phyloP scores from a whole-genome alignment of 176 grass and related monocot species.

The Carex littledalei region DNA sequence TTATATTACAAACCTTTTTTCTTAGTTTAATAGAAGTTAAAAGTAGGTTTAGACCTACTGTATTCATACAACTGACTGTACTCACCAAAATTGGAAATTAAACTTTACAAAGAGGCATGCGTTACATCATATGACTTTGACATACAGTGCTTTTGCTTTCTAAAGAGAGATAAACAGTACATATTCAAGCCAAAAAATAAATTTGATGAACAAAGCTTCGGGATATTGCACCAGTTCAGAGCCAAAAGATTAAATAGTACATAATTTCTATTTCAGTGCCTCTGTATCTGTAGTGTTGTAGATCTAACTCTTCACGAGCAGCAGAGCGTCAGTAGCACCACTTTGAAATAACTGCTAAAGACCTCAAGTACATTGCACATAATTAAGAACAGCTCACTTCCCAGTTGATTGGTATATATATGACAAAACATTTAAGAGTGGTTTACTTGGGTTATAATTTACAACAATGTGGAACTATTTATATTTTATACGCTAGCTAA shows the following conservation, averaged over 20 bases:
- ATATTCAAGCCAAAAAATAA: background rate
- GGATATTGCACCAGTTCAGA: background rate
- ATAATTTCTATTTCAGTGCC: background rate
- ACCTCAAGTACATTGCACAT: background rate
- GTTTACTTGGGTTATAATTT: background rate
- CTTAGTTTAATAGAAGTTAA: too few relatives aligned
- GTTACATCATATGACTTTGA: background rate
- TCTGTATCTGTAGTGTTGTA: background rate
- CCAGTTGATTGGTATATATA: background rate
- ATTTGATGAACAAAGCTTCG: background rate
- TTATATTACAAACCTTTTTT: too few relatives aligned
- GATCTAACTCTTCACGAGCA: background rate
- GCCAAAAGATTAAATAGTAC: background rate
- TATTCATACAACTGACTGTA: background rate
- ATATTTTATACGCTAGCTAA: background rate
- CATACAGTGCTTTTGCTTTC: background rate
- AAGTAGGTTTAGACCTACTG: too few relatives aligned
- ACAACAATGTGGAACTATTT: background rate
- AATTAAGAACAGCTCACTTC: background rate
- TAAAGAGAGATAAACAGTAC: background rate
- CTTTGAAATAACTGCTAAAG: background rate
- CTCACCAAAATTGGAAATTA: background rate
- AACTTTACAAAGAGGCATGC: background rate
- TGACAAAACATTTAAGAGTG: background rate
- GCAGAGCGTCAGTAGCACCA: background rate